Evolutionary conservation across 2,329 filamentous ascomycete species (phyloP), one percentile per base, ranked within the genome.

Genomic region (Thermomyces lanuginosus): DNA sequence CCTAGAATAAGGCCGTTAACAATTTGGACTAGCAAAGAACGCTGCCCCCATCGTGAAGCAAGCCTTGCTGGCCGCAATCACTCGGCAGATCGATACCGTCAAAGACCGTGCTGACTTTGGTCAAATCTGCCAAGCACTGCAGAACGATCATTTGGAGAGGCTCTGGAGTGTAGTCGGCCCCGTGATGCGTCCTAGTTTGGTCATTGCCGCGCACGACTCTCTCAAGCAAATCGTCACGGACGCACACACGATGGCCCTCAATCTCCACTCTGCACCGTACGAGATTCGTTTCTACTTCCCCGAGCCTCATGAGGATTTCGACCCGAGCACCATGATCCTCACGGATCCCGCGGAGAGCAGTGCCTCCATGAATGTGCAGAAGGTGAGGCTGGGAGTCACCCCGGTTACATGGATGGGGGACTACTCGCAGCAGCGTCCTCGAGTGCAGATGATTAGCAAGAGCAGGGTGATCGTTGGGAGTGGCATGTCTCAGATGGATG

Each of bases 201-300:
- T 16, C 25, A 20, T 21, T 23, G 6, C 39, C 37, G 9, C 44
- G 39, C 37, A 24, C 24, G 5, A 42, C 41, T 2, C 30, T 48
- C 4, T 28, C 7, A 15, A 22, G 1, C 21, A 27, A 2, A 37
- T 53, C n/a, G 35, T 51, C 18, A n/a, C 31, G 3, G 40, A 49
- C 2, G 46, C 46, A 0, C 40, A 44, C 10, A 27, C 26, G 1
- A 37, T 52, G 7, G 42, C 41, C 0, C 7, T 48, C 1, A 36
- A 41, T 3, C 43, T 53, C 36, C 38, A 39, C 24, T 41, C 38
- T 1, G 27, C 36, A 4, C 41, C 45, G 1, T 40, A 44, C 12
- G 41, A 44, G 10, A 47, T 45, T 22, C 29, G 33, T 1, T 32
- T 43, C 11, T 38, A 41, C 6, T 48, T 46, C 19, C 39, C 44